A percentile compares a stretch with the other conserved stretches of the same genome.
These are phyloP conservation scores for Lachnellula hyalina DNA, from an alignment of 2,329 filamentous ascomycete species.

Conservation along the genomic window DNA sequence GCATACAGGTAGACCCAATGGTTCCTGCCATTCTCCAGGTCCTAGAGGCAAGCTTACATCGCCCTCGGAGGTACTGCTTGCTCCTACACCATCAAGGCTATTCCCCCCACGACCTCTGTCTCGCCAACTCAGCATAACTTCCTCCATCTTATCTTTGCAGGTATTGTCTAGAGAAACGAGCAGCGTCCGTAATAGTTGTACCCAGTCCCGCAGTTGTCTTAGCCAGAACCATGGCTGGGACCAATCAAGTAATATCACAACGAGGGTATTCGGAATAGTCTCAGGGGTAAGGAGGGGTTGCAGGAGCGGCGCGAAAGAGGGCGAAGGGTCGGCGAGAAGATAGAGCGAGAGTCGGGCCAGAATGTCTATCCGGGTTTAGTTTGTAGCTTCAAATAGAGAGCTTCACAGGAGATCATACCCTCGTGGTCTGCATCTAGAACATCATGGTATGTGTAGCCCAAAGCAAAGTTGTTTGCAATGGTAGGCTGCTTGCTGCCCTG, in stretches of 20 bases:
- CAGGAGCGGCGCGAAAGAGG: constrained; percentile 75
- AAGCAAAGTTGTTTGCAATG: constrained; percentile 84
- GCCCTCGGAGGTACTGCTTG: constrained; percentile 52
- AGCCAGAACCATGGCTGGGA: constrained; percentile 90
- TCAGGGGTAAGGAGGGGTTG: constrained; percentile 78
- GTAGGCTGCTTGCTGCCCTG: constrained; percentile 61
- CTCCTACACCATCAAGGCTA: constrained; percentile 57
- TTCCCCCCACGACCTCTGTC: constrained; percentile 65
- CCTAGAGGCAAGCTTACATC: constrained; percentile 72
- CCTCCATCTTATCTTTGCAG: constrained; percentile 78
- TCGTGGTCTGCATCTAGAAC: constrained; percentile 92
- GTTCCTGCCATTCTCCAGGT: constrained; percentile 90
- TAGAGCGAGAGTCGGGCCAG: constrained; percentile 86
- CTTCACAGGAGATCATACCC: constrained; percentile 44
- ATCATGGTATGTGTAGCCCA: constrained; percentile 94
- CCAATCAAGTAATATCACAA: constrained; percentile 95
- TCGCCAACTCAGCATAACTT: constrained; percentile 75
- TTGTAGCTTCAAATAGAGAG: constrained; percentile 11
- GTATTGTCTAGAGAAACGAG: constrained; percentile 68
- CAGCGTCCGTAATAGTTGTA: constrained; percentile 74
- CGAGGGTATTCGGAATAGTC: constrained; percentile 77
- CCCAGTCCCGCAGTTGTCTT: constrained; percentile 82
- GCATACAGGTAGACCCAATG: constrained; percentile 77
- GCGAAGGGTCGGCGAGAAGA: constrained; percentile 78
- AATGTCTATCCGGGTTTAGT: constrained; percentile 56